Evolutionary conservation across 768 basidiomycete species (phyloP), one percentile per base, ranked within the genome.

Genomic region (Cystobasidium tubakii): DNA sequence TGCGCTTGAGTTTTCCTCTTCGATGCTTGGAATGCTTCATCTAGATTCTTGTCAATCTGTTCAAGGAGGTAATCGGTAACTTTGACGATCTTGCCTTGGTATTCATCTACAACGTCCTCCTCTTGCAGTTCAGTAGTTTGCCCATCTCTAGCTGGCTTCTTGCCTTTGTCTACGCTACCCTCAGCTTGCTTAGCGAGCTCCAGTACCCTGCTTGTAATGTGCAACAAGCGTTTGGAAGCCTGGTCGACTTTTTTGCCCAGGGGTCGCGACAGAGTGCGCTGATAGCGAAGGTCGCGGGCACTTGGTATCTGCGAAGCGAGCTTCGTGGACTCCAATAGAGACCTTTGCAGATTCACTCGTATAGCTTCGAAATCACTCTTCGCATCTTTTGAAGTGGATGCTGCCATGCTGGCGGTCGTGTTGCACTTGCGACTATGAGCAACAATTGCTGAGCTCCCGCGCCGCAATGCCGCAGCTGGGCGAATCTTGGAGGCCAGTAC

Each of bases 51-150:
- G 79, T 97, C 92, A 2, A 91, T 90, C 66, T 87, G 85, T 81
- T 98, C 96, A 73, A 96, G 81, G 66, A 97, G 80, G 60, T 86
- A 85, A 80, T 99, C 95, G 84, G 95, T 86, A 0, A 87, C 83
- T 79, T 92, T 91, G n/a, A 91, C 88, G 1, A 95, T 85, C 25
- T 86, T 81, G 21, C 86, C 83, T 76, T 89, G 86, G 80, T 92
- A 95, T 76, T 86, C 87, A 80, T 96, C 94, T 9, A 94, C 85
- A 81, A 93, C 90, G 77, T 96, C 92, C 78, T 90, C 86, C 70
- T 83, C 86, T 29, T 44, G 19, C 63, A 73, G 36, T 1, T 53
- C 55, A 1, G 50, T 2, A 53, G 55, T 17, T 70, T 50, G 9
- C 4, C 46, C 46, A 50, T 85, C 83, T 65, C 89, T 77, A 77